Evolutionary conservation across 2,329 filamentous ascomycete species (phyloP).

Genomic region (Paradendryphiella salina): DNA sequence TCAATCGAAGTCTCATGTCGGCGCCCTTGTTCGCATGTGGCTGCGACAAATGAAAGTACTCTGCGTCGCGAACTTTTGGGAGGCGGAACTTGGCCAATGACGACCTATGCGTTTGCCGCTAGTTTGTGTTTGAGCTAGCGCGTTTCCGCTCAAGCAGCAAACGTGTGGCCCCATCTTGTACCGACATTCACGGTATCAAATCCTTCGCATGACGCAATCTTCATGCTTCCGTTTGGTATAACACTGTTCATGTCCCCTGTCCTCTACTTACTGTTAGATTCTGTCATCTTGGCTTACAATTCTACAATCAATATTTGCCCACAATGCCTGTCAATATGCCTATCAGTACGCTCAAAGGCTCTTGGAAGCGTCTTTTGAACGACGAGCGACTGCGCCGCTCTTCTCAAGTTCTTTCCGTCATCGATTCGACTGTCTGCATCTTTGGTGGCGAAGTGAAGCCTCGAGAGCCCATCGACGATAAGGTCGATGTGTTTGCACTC

Average conservation of each 20-base stretch:
- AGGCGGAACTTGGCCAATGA: slow-evolving; percentile 4
- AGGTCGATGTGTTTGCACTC: slow-evolving; percentile 68
- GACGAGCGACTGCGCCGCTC: slow-evolving; percentile 64
- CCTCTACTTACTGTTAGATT: not conserved
- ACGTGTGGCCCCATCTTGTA: not conserved
- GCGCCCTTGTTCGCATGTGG: slow-evolving; percentile 11
- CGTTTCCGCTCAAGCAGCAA: not conserved
- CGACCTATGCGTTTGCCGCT: slow-evolving; percentile 2
- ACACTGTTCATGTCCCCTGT: not conserved
- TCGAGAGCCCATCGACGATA: slow-evolving; percentile 70
- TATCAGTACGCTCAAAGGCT: slow-evolving; percentile 35
- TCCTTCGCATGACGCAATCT: slow-evolving; percentile 5
- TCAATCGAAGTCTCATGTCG: slow-evolving; percentile 45
- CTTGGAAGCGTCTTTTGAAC: slow-evolving; percentile 45
- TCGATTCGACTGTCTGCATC: slow-evolving; percentile 64
- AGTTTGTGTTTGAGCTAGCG: not conserved
- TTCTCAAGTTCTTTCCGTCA: slow-evolving; percentile 69
- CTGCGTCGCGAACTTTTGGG: slow-evolving; percentile 13
- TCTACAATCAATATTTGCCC: not conserved
- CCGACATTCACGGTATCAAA: slow-evolving; percentile 3
- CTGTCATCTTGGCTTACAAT: not conserved
- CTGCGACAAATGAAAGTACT: not conserved
- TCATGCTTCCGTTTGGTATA: not conserved
- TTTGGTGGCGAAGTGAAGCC: slow-evolving; percentile 76
- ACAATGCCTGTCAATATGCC: slow-evolving; percentile 33